Evolutionary conservation across 768 basidiomycete species (phyloP).

Genomic region (Lactifluus piperatus): DNA sequence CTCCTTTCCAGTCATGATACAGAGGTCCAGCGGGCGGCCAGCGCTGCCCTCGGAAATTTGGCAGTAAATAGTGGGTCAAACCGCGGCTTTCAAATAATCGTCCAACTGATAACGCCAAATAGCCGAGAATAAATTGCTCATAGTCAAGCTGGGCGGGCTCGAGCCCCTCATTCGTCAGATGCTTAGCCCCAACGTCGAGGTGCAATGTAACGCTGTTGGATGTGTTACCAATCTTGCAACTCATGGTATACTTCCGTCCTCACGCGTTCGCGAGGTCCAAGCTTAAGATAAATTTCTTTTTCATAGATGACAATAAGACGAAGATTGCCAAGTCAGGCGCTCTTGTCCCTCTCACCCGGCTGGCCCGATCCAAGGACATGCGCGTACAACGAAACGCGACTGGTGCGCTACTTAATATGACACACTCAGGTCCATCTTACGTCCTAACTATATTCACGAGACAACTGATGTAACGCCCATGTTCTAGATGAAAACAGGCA

Average conservation of each 20-base stretch:
- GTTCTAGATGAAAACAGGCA: slow-evolving; percentile 92
- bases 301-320: slow-evolving; percentile 95
- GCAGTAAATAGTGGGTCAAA: slow-evolving; percentile 86
- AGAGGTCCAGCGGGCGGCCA: slow-evolving; percentile 97
- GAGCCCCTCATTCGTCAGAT: slow-evolving; percentile 98
- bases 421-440: slow-evolving; percentile 74
- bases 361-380: slow-evolving; percentile 98
- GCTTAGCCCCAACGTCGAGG: slow-evolving; percentile 97
- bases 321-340: slow-evolving; percentile 99
- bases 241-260: slow-evolving; percentile 56
- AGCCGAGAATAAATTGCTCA: slow-evolving; percentile 99
- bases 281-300: neutral
- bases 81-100: neutral
- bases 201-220: slow-evolving; percentile 98
- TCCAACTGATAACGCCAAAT: slow-evolving; percentile 9
- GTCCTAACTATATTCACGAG: neutral
- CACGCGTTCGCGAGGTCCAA: neutral
- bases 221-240: slow-evolving; percentile 99
- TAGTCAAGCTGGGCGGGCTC: slow-evolving; percentile 94
- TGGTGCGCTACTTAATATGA: slow-evolving; percentile 97
- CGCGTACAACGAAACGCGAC: slow-evolving; percentile 98
- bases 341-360: slow-evolving; percentile 90
- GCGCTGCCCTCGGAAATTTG: slow-evolving; percentile 93
- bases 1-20: slow-evolving; percentile 96
- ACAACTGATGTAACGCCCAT: neutral